Percentiles rank a stretch among this genome's conserved stretches.
These are phyloP conservation scores for Bruguiera parviflora DNA, from an alignment of 345 rosid genomes.

Conservation along the genomic window DNA sequence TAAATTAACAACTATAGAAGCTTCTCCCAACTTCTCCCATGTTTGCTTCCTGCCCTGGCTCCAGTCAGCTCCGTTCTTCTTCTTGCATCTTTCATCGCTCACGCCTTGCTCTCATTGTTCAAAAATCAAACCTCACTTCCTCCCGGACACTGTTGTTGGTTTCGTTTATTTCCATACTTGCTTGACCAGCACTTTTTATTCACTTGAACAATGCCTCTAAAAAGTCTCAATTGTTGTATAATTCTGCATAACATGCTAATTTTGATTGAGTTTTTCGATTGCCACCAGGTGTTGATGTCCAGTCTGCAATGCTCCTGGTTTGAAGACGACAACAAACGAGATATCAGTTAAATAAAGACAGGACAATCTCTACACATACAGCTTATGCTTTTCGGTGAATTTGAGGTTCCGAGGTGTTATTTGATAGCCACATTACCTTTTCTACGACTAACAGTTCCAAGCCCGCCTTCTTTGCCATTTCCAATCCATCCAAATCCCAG, in stretches of 20 bases:
- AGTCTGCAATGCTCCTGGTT: slow-evolving; percentile 51
- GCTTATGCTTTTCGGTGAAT: slow-evolving; percentile 34
- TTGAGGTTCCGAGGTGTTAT: too few species aligned
- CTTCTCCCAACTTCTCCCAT: slow-evolving; percentile 38
- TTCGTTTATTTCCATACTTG: slow-evolving; percentile 76
- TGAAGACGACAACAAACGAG: slow-evolving; percentile 51
- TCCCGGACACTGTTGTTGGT: slow-evolving; percentile 63
- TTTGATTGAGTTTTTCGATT: neutral
- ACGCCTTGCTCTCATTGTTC: slow-evolving; percentile 21
- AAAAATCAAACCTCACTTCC: slow-evolving; percentile 27
- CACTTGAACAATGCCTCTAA: neutral
- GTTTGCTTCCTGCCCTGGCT: slow-evolving; percentile 45
- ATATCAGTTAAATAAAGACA: slow-evolving; percentile 68
- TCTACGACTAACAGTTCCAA: slow-evolving; percentile 20
- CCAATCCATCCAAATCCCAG: slow-evolving; percentile 35
- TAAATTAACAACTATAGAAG: slow-evolving; percentile 18
- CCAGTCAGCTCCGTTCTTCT: slow-evolving; percentile 21
- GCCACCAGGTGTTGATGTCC: slow-evolving; percentile 59
- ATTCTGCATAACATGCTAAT: too few species aligned
- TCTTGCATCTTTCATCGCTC: slow-evolving; percentile 36
- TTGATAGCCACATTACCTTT: slow-evolving; percentile 5
- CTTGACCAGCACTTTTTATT: slow-evolving; percentile 54
- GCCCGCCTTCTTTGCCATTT: slow-evolving; percentile 19
- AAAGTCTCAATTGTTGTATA: too few species aligned
- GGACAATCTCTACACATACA: slow-evolving; percentile 68